Conservation (phyloP, 2,329 filamentous ascomycete genomes). For the Alternaria consortialis region DNA sequence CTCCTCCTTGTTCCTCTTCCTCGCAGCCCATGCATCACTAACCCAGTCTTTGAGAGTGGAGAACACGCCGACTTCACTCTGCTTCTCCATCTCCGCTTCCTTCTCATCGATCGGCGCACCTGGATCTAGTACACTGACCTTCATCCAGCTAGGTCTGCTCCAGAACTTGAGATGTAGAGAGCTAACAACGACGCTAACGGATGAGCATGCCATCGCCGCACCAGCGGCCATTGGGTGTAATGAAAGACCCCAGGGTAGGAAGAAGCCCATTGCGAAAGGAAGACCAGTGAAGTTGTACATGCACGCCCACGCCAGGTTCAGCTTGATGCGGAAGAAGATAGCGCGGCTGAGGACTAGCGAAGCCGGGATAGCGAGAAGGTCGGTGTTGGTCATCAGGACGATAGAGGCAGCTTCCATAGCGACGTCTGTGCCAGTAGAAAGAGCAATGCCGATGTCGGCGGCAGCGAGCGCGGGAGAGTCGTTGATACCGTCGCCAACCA, state of each 20-base stretch:
- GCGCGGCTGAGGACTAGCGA: conserved; percentile 80
- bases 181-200: conserved; percentile 87
- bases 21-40: conserved; percentile 42
- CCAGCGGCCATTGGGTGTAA: conserved; percentile 95
- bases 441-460: conserved; percentile 90
- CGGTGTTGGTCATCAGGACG: conserved; percentile 91
- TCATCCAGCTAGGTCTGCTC: conserved; percentile 87
- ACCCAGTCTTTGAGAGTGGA: conserved; percentile 38
- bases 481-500: conserved; percentile 98
- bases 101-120: conserved; percentile 38
- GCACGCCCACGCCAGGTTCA: conserved; percentile 93
- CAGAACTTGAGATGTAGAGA: conserved; percentile 87
- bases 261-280: conserved; percentile 96
- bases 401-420: conserved; percentile 97
- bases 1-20: conserved; percentile 51
- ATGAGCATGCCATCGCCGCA: conserved; percentile 90
- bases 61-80: conserved; percentile 32
- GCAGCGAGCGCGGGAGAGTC: conserved; percentile 95
- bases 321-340: conserved; percentile 92
- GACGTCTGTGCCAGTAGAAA: conserved; percentile 92
- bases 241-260: conserved; percentile 86
- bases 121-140: conserved; percentile 69
- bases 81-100: conserved; percentile 39
- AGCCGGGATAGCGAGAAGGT: conserved; percentile 92
- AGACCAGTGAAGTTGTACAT: conserved; percentile 91